These are phyloP conservation scores for Penicillium dipodomyicola DNA, from an alignment of 495 filamentous ascomycete species.

Conservation along the genomic window DNA sequence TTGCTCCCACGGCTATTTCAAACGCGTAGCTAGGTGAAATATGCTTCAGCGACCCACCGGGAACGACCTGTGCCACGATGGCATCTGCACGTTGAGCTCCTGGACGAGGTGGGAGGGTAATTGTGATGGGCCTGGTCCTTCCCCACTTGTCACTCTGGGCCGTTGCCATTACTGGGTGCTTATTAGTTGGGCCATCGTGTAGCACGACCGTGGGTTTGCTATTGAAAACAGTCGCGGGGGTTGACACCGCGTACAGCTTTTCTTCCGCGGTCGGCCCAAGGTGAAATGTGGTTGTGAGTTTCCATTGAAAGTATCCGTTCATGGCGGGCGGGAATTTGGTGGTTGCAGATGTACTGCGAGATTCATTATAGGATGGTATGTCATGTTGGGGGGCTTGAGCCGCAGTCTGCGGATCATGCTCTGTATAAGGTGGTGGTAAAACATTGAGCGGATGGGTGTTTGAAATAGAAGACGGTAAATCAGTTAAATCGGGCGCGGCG, in stretches of 20 bases:
- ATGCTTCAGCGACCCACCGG: background rate
- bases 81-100: background rate
- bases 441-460: background rate
- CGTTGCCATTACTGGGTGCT: slow-evolving; percentile 11
- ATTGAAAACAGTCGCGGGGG: background rate
- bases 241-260: slow-evolving; percentile 16
- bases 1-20: slow-evolving; percentile 1
- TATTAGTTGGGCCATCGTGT: slow-evolving; percentile 11
- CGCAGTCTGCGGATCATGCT: background rate
- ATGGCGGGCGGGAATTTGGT: slow-evolving; percentile 15
- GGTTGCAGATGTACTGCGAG: slow-evolving; percentile 1
- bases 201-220: slow-evolving; percentile 10
- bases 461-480: background rate
- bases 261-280: slow-evolving; percentile 19
- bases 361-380: background rate
- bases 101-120: slow-evolving; percentile 1
- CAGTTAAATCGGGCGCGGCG: background rate
- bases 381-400: background rate
- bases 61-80: background rate
- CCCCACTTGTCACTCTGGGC: slow-evolving; percentile 8
- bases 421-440: slow-evolving; percentile 2
- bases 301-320: slow-evolving; percentile 23
- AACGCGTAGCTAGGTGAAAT: slow-evolving; percentile 10
- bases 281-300: slow-evolving; percentile 18
- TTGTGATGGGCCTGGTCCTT: background rate